phyloP scores from a whole-genome alignment of 257 asterid genomes.

The Petrea volubilis region DNA sequence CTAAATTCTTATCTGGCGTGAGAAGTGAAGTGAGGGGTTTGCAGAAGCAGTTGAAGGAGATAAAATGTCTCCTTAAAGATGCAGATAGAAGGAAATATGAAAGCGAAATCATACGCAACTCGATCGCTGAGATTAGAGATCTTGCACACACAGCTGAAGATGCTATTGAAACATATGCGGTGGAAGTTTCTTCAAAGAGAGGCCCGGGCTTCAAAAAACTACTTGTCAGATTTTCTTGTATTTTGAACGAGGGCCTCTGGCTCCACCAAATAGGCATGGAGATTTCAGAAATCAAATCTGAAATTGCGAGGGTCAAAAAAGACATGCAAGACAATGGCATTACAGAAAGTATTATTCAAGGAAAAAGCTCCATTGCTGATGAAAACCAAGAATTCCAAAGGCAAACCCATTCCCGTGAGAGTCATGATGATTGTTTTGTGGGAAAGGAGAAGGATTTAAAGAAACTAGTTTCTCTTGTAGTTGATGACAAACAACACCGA shows the following conservation, averaged over 20 bases:
- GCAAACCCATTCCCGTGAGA: neutral
- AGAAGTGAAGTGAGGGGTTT: slow-evolving; percentile 10
- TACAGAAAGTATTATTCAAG: neutral
- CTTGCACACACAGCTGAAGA: slow-evolving; percentile 20
- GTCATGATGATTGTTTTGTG: neutral
- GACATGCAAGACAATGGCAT: neutral
- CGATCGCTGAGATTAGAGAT: slow-evolving; percentile 20
- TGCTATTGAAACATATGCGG: slow-evolving; percentile 9
- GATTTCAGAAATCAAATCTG: neutral
- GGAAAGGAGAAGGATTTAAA: neutral
- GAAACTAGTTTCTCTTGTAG: neutral
- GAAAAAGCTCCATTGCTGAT: neutral
- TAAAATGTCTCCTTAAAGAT: slow-evolving; percentile 13
- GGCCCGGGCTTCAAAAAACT: neutral
- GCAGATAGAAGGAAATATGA: neutral
- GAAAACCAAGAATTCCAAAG: neutral
- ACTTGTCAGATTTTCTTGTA: neutral
- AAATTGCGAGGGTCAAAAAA: neutral
- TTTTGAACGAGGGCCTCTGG: neutral
- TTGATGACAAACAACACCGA: neutral
- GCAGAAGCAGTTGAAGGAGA: neutral
- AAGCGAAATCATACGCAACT: neutral
- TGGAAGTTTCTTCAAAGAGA: slow-evolving; percentile 14
- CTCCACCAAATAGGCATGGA: slow-evolving; percentile 4
- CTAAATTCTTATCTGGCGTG: slow-evolving; percentile 19